These are phyloP conservation scores for Dictyostelium firmibasis DNA, from an alignment of 78 protist genomes.

Conservation along the genomic window DNA sequence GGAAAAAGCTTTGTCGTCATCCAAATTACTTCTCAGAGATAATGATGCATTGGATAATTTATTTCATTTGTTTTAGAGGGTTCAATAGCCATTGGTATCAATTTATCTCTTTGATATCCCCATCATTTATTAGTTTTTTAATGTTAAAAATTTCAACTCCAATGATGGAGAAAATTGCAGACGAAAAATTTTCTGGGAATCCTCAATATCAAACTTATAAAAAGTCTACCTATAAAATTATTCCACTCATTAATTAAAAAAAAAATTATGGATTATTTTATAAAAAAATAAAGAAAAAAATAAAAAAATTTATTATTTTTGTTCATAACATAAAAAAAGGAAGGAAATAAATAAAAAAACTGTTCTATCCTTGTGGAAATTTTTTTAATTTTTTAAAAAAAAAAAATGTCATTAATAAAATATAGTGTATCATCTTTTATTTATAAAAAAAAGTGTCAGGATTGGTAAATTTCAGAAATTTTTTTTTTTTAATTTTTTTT, in stretches of 20 bases:
- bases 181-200: neutral
- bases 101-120: neutral
- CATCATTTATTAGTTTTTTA: neutral
- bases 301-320: neutral
- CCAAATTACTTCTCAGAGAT: constrained; percentile 58
- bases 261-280: neutral
- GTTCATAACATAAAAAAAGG: too few relatives aligned
- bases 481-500: neutral
- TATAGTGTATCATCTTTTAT: too few relatives aligned
- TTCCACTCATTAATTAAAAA: neutral
- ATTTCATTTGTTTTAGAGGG: neutral
- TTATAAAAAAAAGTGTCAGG: too few relatives aligned
- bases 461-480: too few relatives aligned
- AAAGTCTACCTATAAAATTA: constrained; percentile 10
- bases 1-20: constrained; percentile 32
- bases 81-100: neutral
- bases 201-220: constrained; percentile 1
- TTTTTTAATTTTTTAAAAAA: too few relatives aligned
- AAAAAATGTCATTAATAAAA: too few relatives aligned
- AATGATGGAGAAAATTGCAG: constrained; percentile 19
- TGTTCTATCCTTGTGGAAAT: too few relatives aligned
- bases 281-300: neutral
- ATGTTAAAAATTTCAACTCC: constrained; percentile 50
- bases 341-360: too few relatives aligned
- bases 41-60: neutral